phyloP scores from a whole-genome alignment of 2,329 filamentous ascomycete species.

The Teratosphaeria viscida region DNA sequence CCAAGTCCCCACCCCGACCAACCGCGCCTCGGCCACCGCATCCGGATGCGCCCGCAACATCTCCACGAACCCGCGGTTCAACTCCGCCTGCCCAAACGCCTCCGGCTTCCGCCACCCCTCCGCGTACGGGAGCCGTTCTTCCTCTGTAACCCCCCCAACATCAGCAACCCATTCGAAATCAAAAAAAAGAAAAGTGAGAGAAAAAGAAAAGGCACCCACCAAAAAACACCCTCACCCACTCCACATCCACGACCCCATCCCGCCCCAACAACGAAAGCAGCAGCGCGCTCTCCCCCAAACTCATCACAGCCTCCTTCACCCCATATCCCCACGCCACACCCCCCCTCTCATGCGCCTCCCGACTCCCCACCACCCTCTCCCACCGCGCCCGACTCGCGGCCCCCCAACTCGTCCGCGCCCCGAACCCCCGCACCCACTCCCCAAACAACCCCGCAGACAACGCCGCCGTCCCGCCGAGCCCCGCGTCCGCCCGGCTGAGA shows the following conservation, averaged over 20 bases:
- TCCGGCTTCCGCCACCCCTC: constrained; percentile 19
- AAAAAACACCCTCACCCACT: constrained; percentile 18
- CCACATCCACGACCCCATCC: constrained; percentile 18
- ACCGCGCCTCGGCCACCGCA: not conserved
- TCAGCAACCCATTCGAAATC: not conserved
- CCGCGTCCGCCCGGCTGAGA: constrained; percentile 22
- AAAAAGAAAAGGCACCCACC: constrained; percentile 11
- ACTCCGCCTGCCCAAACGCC: not conserved
- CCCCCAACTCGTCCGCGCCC: constrained; percentile 10
- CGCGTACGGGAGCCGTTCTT: constrained; percentile 17
- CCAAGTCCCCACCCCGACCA: not conserved
- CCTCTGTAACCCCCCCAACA: not conserved
- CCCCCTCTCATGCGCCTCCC: constrained; percentile 10
- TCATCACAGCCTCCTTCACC: constrained; percentile 20
- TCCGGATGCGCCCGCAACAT: constrained; percentile 1
- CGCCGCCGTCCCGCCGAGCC: constrained; percentile 20
- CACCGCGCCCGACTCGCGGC: constrained; percentile 16
- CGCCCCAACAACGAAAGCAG: constrained; percentile 23
- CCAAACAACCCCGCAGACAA: constrained; percentile 23
- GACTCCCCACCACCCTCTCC: constrained; percentile 15
- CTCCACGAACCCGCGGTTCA: constrained; percentile 1
- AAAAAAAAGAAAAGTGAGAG: not conserved
- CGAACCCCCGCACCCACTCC: constrained; percentile 12
- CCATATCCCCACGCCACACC: constrained; percentile 17
- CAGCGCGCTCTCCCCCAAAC: constrained; percentile 25